Base-by-base conservation (phyloP, 148 eudicot species). In the Beta vulgaris region DNA sequence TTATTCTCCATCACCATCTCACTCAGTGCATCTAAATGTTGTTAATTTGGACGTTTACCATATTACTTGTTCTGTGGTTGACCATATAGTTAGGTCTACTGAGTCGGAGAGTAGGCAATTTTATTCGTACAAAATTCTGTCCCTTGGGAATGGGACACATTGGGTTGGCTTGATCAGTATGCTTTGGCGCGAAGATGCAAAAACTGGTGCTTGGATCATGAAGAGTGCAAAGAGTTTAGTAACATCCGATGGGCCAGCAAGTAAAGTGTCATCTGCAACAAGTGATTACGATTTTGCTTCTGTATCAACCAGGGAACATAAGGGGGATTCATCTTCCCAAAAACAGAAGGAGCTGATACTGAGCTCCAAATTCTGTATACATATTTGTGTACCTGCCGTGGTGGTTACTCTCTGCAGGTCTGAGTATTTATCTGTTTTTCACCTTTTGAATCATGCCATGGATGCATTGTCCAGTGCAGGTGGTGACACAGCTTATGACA, bases 271-370 rank as follows among this genome's bases (percentile, higher is more conserved):
- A 69, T 79, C 54, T 51, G 82, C 67, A 11, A 84, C 81, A 67
- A 84, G 82, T 71, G 86, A 86, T 62, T 74, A 74, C 43, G 99
- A 91, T 78, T 90, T 90, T 87, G 84, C 97, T n/a, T 86, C 92
- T 69, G 89, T 87, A 53, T 86, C 85, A 68, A 86, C 88, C 69
- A 82, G 83, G 69, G 89, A 85, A 69, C 88, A 84, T 60, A 70
- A 63, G 54, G 86, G 83, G 80, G 85, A 86, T 73, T 61, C 80
- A 32, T 82, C 85, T 81, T 67, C 82, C 63, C 82, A 37, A 68
- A 76, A 87, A 36, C 87, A 81, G 29, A 82, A 82, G 65, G 92
- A 95, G 78, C 84, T 95, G 74, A 71, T 89, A 81, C 68, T 78
- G 65, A 92, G 93, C 85, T 95, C 98, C 59, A 69, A 81, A 8